Evolutionary conservation across 1,284 basidiomycete genomes (phyloP).

Genomic region (Pseudozyma pruni): DNA sequence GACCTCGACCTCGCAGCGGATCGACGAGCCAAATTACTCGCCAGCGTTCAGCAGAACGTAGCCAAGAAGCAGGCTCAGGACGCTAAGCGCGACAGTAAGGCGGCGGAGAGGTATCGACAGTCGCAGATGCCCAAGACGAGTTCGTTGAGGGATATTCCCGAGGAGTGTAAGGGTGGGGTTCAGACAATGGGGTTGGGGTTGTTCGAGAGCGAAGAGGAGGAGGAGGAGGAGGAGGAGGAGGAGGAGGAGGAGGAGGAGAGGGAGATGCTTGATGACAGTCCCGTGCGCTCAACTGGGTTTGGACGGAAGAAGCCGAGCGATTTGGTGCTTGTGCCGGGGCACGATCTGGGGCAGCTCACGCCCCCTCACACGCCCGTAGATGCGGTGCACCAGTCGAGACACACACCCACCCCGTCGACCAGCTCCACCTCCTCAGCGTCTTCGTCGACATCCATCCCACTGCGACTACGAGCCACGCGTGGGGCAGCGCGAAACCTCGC

Average conservation of each 20-base stretch:
- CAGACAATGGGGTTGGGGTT: constrained; percentile 41
- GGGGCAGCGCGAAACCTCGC: constrained; percentile 11
- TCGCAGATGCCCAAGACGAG: constrained; percentile 40
- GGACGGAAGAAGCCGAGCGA: constrained; percentile 23
- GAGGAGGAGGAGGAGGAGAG: constrained; percentile 24
- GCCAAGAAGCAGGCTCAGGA: constrained; percentile 37
- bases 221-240: constrained; percentile 21
- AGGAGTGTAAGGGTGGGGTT: constrained; percentile 26
- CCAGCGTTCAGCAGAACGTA: constrained; percentile 46
- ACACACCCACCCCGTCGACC: constrained; percentile 24
- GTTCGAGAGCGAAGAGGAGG: constrained; percentile 40
- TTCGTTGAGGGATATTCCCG: constrained; percentile 44
- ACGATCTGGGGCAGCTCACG: constrained; percentile 33
- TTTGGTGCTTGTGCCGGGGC: constrained; percentile 28
- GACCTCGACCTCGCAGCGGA: constrained; percentile 39
- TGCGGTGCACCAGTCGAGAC: constrained; percentile 25
- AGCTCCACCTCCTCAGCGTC: constrained; percentile 31
- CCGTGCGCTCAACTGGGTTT: constrained; percentile 4
- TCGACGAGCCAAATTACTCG: constrained; percentile 43
- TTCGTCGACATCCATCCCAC: constrained; percentile 22
- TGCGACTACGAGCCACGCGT: constrained; percentile 18
- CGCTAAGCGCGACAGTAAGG: constrained; percentile 38
- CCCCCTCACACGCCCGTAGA: constrained; percentile 44
- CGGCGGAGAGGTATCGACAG: constrained; percentile 26
- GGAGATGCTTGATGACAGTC: constrained; percentile 31